These are phyloP conservation scores for Phycomyces nitens DNA, from an alignment of 192 early-diverging fungal genomes.

Conservation along the genomic window DNA sequence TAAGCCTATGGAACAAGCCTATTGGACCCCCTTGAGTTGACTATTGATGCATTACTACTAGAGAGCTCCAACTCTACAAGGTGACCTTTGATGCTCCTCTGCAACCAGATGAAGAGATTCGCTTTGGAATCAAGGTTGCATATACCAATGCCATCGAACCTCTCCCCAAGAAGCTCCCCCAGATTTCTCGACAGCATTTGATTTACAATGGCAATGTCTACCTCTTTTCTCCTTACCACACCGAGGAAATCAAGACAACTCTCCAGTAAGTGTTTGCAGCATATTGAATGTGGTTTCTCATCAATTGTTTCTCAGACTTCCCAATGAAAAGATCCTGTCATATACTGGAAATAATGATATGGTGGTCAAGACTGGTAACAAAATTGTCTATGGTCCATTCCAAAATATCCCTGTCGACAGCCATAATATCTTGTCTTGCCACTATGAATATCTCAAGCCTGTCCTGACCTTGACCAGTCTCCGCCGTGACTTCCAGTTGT, in stretches of 20 bases:
- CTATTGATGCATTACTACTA: conserved; percentile 8
- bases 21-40: neutral
- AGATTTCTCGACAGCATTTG: conserved; percentile 66
- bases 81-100: conserved; percentile 43
- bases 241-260: conserved; percentile 72
- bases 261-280: conserved; percentile 62
- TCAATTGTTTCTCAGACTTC: conserved; percentile 21
- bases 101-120: conserved; percentile 53
- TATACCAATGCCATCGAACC: conserved; percentile 45
- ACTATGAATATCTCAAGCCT: conserved; percentile 61
- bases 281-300: neutral
- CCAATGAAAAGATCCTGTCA: conserved; percentile 35
- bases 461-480: conserved; percentile 56
- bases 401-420: conserved; percentile 38
- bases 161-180: conserved; percentile 52
- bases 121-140: conserved; percentile 53
- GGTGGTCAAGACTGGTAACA: conserved; percentile 45
- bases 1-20: conserved; percentile 1
- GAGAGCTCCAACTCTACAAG: conserved; percentile 45
- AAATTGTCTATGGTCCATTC: conserved; percentile 76
- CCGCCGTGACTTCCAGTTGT: conserved; percentile 73
- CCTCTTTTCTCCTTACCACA: conserved; percentile 62
- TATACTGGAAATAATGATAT: conserved; percentile 34
- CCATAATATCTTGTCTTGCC: conserved; percentile 47
- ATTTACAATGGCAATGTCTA: conserved; percentile 59